These are phyloP conservation scores for Yamadazyma akitaensis DNA, from an alignment of 805 yeast genomes.

Conservation along the genomic window DNA sequence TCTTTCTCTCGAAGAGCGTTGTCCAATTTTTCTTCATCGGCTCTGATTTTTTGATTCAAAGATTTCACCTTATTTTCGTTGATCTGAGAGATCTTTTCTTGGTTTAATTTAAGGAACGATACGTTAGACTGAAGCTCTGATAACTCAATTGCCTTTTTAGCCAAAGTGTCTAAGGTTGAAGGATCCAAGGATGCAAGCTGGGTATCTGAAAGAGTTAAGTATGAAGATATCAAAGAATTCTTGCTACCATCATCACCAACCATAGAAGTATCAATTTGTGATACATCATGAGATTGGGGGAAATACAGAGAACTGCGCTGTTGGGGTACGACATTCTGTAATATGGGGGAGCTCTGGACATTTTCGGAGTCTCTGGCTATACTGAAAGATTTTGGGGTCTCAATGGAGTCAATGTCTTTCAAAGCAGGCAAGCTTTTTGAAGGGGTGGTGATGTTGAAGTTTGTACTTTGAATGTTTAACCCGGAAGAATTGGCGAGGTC, in stretches of 20 bases:
- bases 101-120: conserved; percentile 32
- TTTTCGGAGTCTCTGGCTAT: conserved; percentile 35
- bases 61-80: conserved; percentile 22
- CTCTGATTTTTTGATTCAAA: conserved; percentile 20
- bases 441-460: conserved; percentile 32
- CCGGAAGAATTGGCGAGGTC: conserved; percentile 12
- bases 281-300: conserved; percentile 7
- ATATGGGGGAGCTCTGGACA: conserved; percentile 17
- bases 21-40: conserved; percentile 19
- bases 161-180: conserved; percentile 18
- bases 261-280: conserved; percentile 2
- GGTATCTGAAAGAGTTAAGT: conserved; percentile 24
- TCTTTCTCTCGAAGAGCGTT: conserved; percentile 21
- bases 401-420: conserved; percentile 40
- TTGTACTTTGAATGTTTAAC: conserved; percentile 7
- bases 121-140: conserved; percentile 29
- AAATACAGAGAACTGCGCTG: not conserved
- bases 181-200: conserved; percentile 12
- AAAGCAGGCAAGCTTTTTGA: conserved; percentile 40
- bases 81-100: conserved; percentile 29
- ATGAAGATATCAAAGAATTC: conserved; percentile 43
- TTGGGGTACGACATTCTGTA: conserved; percentile 6
- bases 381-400: conserved; percentile 38
- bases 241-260: conserved; percentile 26
- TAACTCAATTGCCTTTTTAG: conserved; percentile 24